Conservation (phyloP, 2,329 filamentous ascomycete species). For the Chaetomiaceae sp. region DNA sequence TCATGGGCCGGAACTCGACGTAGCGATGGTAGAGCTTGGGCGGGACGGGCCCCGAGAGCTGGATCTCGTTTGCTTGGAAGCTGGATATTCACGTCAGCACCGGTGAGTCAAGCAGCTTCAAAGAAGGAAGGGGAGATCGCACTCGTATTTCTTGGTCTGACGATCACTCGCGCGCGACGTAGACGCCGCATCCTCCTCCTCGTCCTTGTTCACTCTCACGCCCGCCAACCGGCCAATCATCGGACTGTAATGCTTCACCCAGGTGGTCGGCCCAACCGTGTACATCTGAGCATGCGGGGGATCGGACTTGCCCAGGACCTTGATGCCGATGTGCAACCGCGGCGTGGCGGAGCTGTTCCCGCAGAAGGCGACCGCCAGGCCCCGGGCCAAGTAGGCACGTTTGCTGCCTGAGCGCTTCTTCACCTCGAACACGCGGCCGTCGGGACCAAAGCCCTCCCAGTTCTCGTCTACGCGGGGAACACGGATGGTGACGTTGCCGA, state of each 20-base stretch:
- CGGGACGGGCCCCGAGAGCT: slow-evolving; percentile 79
- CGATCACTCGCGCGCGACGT: slow-evolving; percentile 40
- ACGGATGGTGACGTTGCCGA: slow-evolving; percentile 77
- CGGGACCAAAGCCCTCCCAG: slow-evolving; percentile 65
- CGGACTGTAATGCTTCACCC: slow-evolving; percentile 81
- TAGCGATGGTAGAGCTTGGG: slow-evolving; percentile 81
- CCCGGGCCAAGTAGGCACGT: slow-evolving; percentile 73
- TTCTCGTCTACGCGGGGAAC: slow-evolving; percentile 55
- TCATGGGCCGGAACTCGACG: slow-evolving; percentile 87
- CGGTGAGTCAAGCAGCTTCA: no score
- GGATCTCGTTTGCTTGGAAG: slow-evolving; percentile 91
- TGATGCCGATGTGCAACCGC: slow-evolving; percentile 65
- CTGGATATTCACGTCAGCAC: slow-evolving; percentile 40
- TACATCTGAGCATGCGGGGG: slow-evolving; percentile 66
- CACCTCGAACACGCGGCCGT: slow-evolving; percentile 58
- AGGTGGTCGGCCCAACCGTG: slow-evolving; percentile 71
- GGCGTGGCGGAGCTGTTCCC: slow-evolving; percentile 64
- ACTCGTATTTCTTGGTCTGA: slow-evolving; percentile 72
- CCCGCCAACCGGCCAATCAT: slow-evolving; percentile 80
- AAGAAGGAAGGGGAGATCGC: slow-evolving; percentile 33
- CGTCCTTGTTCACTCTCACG: slow-evolving; percentile 61
- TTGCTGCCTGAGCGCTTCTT: slow-evolving; percentile 86
- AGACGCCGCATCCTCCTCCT: slow-evolving; percentile 42
- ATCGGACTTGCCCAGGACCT: slow-evolving; percentile 72
- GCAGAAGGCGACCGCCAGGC: slow-evolving; percentile 59